These are phyloP conservation scores for Thraustotheca clavata DNA, from an alignment of 352 stramenopile species.

Conservation along the genomic window DNA sequence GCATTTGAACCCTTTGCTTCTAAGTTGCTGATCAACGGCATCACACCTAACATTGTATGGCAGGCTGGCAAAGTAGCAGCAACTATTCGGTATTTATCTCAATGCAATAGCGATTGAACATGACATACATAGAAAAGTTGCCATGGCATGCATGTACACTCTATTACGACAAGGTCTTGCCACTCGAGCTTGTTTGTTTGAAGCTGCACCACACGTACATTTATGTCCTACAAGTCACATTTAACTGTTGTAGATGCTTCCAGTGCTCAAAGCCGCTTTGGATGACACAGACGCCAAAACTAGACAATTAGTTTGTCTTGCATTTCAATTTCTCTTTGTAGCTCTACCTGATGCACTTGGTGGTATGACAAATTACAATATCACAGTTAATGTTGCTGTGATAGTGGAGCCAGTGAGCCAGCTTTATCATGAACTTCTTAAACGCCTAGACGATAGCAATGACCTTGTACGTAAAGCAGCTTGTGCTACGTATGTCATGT, in stretches of 20 bases:
- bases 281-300: constrained; percentile 85
- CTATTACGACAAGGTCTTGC: constrained; percentile 66
- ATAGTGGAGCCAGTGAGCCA: constrained; percentile 85
- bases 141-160: constrained; percentile 80
- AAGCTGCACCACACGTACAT: constrained; percentile 60
- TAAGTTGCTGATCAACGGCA: constrained; percentile 54
- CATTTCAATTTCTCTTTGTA: constrained; percentile 82
- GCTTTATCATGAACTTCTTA: constrained; percentile 88
- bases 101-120: background rate
- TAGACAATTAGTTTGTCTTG: constrained; percentile 79
- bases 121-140: constrained; percentile 60
- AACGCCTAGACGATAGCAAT: constrained; percentile 88
- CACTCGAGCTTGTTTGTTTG: constrained; percentile 71
- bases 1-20: constrained; percentile 54
- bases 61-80: constrained; percentile 74
- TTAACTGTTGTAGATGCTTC: constrained; percentile 56
- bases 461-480: constrained; percentile 81
- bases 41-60: constrained; percentile 88
- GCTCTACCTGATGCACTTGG: constrained; percentile 62
- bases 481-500: constrained; percentile 82
- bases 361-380: constrained; percentile 27
- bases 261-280: constrained; percentile 82
- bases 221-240: too few species aligned
- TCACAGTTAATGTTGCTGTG: background rate
- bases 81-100: constrained; percentile 52